Base-by-base conservation (phyloP, 495 filamentous ascomycete genomes). In the Penicillium angulare region DNA sequence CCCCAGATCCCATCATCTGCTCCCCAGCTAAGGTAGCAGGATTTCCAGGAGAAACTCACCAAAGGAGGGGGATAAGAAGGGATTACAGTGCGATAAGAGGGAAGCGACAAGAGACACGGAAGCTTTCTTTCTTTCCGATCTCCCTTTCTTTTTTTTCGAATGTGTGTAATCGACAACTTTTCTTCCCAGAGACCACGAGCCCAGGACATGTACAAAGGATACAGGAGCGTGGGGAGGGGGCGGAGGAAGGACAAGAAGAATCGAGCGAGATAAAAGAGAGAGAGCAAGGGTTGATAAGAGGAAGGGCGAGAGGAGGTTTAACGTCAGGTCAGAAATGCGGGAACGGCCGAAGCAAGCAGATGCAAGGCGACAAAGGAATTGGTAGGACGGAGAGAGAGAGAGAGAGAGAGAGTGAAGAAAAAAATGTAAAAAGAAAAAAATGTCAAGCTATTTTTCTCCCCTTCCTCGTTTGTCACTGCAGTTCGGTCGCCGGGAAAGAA, bases 321-420 rank as follows among this genome's bases (percentile, higher is more conserved):
- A 44, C 47, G 61, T 63, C 50, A 57, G 52, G 54, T 57, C 50
- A 63, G 50, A 66, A 65, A 66, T 64, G 63, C 53, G 56, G 49
- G 47, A 45, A 55, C 52, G 52, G 56, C 43, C 43, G 43, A 51
- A 39, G 27, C 49, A 48, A 48, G 34, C 43, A 63, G 53, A 73
- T 60, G 69, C 66, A 75, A 75, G 68, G 72, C 60, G 63, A 69
- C 58, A 61, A 61, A 59, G n/a, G 59, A 63, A 64, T 64, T 64
- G 61, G 48, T 44, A 61, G 35, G 50, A 59, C 50, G 47, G n/a
- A 10, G n/a, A n/a, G n/a, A n/a, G n/a, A n/a, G n/a, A n/a, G n/a
- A n/a, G n/a, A n/a, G n/a, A n/a, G n/a, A n/a, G n/a, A n/a, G n/a
- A n/a, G n/a, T n/a, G n/a, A n/a, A n/a, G n/a, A n/a, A n/a, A n/a